Base-by-base conservation (phyloP, 2,329 filamentous ascomycete genomes). In the Grosmannia serpens region DNA sequence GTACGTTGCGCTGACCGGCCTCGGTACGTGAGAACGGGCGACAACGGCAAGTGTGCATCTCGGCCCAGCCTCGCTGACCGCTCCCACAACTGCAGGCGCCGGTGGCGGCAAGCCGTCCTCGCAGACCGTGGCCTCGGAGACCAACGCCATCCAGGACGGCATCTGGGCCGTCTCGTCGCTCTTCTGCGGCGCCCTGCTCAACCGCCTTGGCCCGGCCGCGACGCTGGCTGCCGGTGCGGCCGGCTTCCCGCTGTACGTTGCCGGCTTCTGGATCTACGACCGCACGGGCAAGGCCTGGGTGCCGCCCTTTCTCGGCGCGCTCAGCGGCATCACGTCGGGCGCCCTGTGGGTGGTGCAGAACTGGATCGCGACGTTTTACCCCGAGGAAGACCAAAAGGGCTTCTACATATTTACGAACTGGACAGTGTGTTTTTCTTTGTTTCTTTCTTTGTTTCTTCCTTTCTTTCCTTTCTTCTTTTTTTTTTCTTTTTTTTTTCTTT, bases 261-360 rank as follows among this genome's bases (percentile, higher is more conserved):
- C 55, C 6, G 47, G 55, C 33, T 44, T 57, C 22, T 57, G 55
- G 55, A 52, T 57, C 24, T 57, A 57, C 26, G 55, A 57, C 33
- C 47, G 35, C 2, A 57, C 55, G 2, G 55, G 55, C 24, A n/a
- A 13, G 13, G 24, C 55, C 17, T 57, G 55, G 55, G 55, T 57
- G 15, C 46, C 55, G 22, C 55, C 22, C 17, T 52, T 52, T 17
- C n/a, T 57, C 20, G 55, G 55, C 17, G 47, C 46, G 22, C n/a
- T 57, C 7, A 57, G 55, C 33, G 49, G 55, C 26, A 11, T 50
- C 13, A 17, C 26, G 3, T 22, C 29, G 33, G n/a, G 46, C 11
- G 55, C 26, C 2, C 46, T 56, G 4, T 56, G 55, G 55, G 55
- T 27, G 11, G 56, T 57, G 9, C 56, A 57, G 56, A 57, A 57